These are phyloP conservation scores for Fusarium metavorans DNA, from an alignment of 2,329 filamentous ascomycete species.

Conservation along the genomic window DNA sequence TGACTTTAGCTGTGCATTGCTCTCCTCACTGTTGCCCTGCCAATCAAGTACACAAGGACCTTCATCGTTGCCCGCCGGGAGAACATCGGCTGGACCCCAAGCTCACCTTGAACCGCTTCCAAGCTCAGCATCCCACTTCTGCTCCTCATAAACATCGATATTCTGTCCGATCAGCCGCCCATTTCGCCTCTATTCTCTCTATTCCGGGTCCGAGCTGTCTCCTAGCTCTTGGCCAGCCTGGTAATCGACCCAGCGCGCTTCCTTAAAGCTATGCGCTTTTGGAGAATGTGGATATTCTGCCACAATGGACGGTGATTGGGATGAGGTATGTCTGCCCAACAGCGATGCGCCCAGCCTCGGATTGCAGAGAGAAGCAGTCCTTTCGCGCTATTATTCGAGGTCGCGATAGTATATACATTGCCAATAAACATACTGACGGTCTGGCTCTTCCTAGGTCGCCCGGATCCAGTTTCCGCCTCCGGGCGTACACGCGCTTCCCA, in stretches of 20 bases:
- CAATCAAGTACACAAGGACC: neutral
- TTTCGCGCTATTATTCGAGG: neutral
- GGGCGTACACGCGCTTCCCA: conserved; percentile 75
- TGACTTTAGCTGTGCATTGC: neutral
- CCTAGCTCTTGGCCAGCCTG: conserved; percentile 23
- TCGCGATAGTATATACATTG: neutral
- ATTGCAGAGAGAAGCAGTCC: neutral
- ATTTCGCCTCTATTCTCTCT: neutral
- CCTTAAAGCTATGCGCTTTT: conserved; percentile 48
- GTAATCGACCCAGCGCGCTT: conserved; percentile 21
- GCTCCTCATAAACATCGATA: conserved; percentile 20
- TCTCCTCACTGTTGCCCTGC: neutral
- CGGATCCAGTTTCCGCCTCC: conserved; percentile 85
- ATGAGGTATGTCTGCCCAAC: conserved; percentile 65
- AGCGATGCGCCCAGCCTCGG: neutral
- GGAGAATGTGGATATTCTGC: conserved; percentile 52
- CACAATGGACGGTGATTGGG: conserved; percentile 76
- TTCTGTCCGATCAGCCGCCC: neutral
- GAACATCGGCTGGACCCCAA: conserved; percentile 38
- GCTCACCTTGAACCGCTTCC: conserved; percentile 40
- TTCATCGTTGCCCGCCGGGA: conserved; percentile 20
- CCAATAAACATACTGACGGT: conserved; percentile 18
- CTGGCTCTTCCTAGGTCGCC: conserved; percentile 69
- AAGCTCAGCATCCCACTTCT: conserved; percentile 36
- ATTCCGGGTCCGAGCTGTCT: neutral